Evolutionary conservation across 352 stramenopile genomes (phyloP).

Genomic region (Phytophthora multivora): DNA sequence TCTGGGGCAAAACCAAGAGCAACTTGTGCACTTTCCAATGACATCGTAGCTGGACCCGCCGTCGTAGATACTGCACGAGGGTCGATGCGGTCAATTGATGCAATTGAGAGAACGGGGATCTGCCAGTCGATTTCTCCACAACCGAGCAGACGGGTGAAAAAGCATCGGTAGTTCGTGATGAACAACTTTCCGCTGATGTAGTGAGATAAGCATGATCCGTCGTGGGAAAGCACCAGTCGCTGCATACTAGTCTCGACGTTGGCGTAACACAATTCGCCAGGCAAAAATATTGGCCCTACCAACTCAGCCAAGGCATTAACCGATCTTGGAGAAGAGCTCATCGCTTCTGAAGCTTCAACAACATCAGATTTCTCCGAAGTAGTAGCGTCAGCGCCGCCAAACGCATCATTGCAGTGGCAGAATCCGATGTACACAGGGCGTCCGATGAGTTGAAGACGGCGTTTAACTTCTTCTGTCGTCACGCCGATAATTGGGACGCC

Average conservation of each 20-base stretch:
- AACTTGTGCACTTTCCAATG: conserved; percentile 65
- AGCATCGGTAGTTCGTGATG: conserved; percentile 85
- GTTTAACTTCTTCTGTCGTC: conserved; percentile 82
- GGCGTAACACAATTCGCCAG: conserved; percentile 80
- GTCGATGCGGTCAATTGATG: conserved; percentile 66
- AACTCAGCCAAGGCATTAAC: conserved; percentile 23
- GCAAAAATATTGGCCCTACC: conserved; percentile 48
- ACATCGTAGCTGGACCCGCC: conserved; percentile 20
- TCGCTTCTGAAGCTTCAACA: conserved; percentile 1
- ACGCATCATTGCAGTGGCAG: conserved; percentile 38
- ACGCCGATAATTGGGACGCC: conserved; percentile 69
- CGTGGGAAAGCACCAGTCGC: conserved; percentile 58
- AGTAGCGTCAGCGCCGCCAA: conserved; percentile 11
- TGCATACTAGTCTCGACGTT: conserved; percentile 79
- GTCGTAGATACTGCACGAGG: conserved; percentile 28
- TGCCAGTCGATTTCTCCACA: conserved; percentile 72
- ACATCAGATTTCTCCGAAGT: conserved; percentile 7
- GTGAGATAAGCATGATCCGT: conserved; percentile 71
- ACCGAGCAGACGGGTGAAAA: conserved; percentile 66
- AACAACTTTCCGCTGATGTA: conserved; percentile 81
- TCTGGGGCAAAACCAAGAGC: conserved; percentile 60
- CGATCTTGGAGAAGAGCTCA: not conserved
- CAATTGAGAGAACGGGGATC: conserved; percentile 76
- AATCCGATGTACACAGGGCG: conserved; percentile 79
- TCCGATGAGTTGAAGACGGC: conserved; percentile 69